These are phyloP conservation scores for Syncephalastrum monosporum DNA, from an alignment of 371 early-diverging fungal species.

Conservation along the genomic window DNA sequence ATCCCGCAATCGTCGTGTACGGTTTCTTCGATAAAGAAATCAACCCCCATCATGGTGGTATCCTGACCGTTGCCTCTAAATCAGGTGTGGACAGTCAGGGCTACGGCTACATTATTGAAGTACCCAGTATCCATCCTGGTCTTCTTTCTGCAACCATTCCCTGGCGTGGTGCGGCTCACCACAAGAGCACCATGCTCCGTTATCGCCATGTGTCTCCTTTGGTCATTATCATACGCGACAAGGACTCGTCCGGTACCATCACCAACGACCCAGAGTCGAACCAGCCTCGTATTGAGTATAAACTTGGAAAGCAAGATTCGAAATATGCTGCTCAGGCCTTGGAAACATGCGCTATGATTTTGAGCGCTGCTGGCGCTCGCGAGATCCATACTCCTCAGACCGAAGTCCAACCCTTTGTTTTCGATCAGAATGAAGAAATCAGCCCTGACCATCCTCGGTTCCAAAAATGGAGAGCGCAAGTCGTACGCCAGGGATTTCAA, in stretches of 20 bases:
- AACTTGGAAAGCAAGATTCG: conserved; percentile 49
- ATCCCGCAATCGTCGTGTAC: conserved; percentile 53
- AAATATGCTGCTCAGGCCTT: conserved; percentile 42
- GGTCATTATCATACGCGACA: conserved; percentile 62
- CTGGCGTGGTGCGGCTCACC: conserved; percentile 48
- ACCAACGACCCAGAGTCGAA: conserved; percentile 14
- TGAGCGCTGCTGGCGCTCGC: conserved; percentile 68
- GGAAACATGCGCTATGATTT: conserved; percentile 41
- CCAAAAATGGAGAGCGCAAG: conserved; percentile 15
- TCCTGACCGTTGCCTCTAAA: conserved; percentile 46
- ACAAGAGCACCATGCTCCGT: conserved; percentile 53
- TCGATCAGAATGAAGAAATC: conserved; percentile 23
- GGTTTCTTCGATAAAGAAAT: conserved; percentile 53
- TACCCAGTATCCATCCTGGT: conserved; percentile 47
- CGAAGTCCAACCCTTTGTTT: conserved; percentile 35
- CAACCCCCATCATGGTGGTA: conserved; percentile 53
- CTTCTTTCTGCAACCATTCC: conserved; percentile 30
- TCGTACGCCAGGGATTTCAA: conserved; percentile 20
- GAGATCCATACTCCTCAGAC: conserved; percentile 49
- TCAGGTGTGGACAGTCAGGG: conserved; percentile 9
- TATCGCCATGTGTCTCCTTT: conserved; percentile 38
- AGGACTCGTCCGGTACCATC: conserved; percentile 42
- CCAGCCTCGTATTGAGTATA: conserved; percentile 27
- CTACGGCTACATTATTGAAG: conserved; percentile 49
- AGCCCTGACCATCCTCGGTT: conserved; percentile 25